A percentile compares a stretch with the other conserved stretches of the same genome.
phyloP scores from a whole-genome alignment of 164 flowering plant genomes.

The Kalanchoe fedtschenkoi region DNA sequence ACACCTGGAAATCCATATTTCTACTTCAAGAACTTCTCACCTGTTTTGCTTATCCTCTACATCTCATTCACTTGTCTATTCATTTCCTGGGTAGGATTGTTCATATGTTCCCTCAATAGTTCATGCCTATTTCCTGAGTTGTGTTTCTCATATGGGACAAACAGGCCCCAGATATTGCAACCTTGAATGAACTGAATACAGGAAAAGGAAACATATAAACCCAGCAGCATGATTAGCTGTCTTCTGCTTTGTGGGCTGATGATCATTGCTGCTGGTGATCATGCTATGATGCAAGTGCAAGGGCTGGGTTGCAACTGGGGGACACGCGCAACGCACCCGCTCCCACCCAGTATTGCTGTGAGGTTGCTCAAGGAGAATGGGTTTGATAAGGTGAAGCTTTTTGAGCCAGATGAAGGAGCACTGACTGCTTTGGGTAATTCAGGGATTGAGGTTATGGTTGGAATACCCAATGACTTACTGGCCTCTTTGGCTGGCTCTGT shows the following conservation, averaged over 20 bases:
- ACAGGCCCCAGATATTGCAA: too few relatives aligned
- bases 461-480: constrained; percentile 77
- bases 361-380: constrained; percentile 76
- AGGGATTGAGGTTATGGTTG: constrained; percentile 82
- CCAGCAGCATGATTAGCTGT: not conserved
- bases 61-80: too few relatives aligned
- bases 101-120: too few relatives aligned
- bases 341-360: constrained; percentile 55
- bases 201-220: too few relatives aligned
- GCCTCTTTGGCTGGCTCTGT: constrained; percentile 54
- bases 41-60: too few relatives aligned
- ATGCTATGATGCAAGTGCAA: constrained; percentile 2
- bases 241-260: not conserved
- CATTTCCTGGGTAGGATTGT: too few relatives aligned
- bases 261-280: not conserved
- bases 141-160: too few relatives aligned
- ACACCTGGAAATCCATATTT: too few relatives aligned
- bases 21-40: too few relatives aligned
- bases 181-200: not conserved
- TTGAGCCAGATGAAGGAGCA: constrained; percentile 70
- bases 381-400: constrained; percentile 79
- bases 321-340: constrained; percentile 49
- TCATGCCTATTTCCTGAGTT: too few relatives aligned
- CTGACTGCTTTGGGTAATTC: constrained; percentile 64
- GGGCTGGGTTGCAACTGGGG: constrained; percentile 86